Evolutionary conservation across 176 grass and related monocot genomes (phyloP).

Genomic region (Metroxylon sagu): DNA sequence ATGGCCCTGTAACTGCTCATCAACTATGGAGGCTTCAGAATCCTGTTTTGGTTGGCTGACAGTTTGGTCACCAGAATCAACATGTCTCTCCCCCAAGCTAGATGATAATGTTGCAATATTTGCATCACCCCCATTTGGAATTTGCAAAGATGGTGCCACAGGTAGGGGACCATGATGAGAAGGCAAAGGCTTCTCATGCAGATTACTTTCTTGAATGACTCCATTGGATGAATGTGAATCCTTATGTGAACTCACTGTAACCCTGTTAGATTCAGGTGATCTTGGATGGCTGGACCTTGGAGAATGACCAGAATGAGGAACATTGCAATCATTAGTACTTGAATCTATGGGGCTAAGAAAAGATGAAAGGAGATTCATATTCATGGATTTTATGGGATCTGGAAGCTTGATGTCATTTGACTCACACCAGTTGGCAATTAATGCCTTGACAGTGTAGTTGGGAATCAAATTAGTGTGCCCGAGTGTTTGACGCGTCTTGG

Average conservation of each 20-base stretch:
- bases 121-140: conserved; percentile 33
- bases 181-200: conserved; percentile 19
- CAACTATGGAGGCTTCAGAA: conserved; percentile 31
- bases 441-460: conserved; percentile 95
- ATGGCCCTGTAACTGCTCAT: conserved; percentile 24
- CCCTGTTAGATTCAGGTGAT: conserved; percentile 43
- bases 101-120: conserved; percentile 27
- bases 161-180: conserved; percentile 19
- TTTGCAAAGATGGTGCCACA: conserved; percentile 25
- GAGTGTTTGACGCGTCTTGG: conserved; percentile 83
- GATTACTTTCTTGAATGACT: conserved; percentile 26
- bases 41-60: conserved; percentile 31
- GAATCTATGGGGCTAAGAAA: conserved; percentile 37
- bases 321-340: conserved; percentile 10
- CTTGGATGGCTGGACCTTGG: conserved; percentile 36
- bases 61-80: conserved; percentile 35
- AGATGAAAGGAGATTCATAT: conserved; percentile 58
- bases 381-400: conserved; percentile 80
- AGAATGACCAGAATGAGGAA: conserved; percentile 35
- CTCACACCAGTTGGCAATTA: conserved; percentile 99
- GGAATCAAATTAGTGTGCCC: conserved; percentile 95
- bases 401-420: conserved; percentile 91
- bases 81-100: conserved; percentile 34
- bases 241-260: conserved; percentile 36
- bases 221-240: conserved; percentile 36